Base-by-base conservation (phyloP, 2,329 filamentous ascomycete species). In the Colletotrichum somersetense region DNA sequence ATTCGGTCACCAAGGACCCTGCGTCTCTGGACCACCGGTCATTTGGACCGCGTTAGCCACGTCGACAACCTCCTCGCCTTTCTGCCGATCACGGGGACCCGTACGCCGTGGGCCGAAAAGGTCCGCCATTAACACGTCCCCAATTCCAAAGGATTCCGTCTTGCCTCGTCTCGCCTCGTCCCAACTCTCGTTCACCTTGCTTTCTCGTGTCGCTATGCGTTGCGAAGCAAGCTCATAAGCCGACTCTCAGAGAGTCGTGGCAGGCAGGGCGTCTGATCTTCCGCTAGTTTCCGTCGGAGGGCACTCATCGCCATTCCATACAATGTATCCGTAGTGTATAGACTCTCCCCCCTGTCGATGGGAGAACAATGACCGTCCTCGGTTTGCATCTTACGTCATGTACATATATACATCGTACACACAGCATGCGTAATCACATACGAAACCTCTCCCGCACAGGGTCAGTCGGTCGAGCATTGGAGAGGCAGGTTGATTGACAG, bases 61-160 rank as follows among this genome's bases (percentile, higher is more conserved):
- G 65, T 68, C 68, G 65, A 52, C 44, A 46, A 65, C 44, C 64
- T 67, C 58, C 64, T 67, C 52, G 44, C 33, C 26, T 18, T 44
- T 38, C 23, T 30, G 64, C 40, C 57, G 48, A 61, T 67, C 65
- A 23, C 18, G 33, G 20, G 3, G n/a, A 7, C 33, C 26, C 16
- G 4, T 20, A n/a, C 33, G 5, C 33, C 20, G 12, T 20, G 10
- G 5, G 11, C 20, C 12, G 33, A 56, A 14, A 40, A 30, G 5
- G 53, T 7, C 23, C 2, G 23, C 23, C 20, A 23, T 26, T 4
- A 5, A 26, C 20, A 38, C 35, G 30, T 14, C 40, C 55, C 57
- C 48, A 56, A 35, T 62, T 16, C 20, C 38, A 1, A 38, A 38
- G 30, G 30, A 53, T 61, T 11, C 33, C 56, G 26, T 20, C 52